phyloP scores from a whole-genome alignment of 306 rosid genomes.

The Mimosa bimucronata region DNA sequence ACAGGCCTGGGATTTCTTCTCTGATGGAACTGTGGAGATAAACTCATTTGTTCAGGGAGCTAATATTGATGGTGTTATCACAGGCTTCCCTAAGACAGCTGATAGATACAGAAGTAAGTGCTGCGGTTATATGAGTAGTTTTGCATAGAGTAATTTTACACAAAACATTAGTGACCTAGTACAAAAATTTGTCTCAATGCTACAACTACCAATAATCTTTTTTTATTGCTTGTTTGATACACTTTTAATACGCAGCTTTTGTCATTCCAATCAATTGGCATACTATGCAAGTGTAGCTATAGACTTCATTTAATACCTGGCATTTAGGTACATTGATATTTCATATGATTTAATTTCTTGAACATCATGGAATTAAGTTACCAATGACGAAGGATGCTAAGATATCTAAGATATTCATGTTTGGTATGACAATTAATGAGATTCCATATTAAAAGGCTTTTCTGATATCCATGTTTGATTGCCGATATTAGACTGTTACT shows the following conservation, averaged over 20 bases:
- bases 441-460: not conserved
- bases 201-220: not conserved
- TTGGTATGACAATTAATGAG: not conserved
- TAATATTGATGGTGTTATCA: conserved; percentile 65
- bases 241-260: not conserved
- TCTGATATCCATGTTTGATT: not conserved
- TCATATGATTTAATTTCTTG: not conserved
- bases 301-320: not conserved
- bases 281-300: conserved; percentile 5
- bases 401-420: not conserved
- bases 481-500: not conserved
- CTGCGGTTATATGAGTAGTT: not conserved
- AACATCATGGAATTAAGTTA: not conserved
- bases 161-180: not conserved
- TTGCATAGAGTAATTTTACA: not conserved
- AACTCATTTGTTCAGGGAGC: conserved; percentile 54
- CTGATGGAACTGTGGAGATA: conserved; percentile 83
- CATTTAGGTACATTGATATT: not conserved
- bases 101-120: conserved; percentile 84
- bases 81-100: conserved; percentile 81
- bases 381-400: not conserved
- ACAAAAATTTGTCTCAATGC: conserved; percentile 20
- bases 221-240: conserved; percentile 8
- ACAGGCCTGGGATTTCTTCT: conserved; percentile 85
- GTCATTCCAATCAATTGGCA: conserved; percentile 2